Conservation (phyloP, 2,329 filamentous ascomycete species). For the Aspergillus pseudoterreus region DNA sequence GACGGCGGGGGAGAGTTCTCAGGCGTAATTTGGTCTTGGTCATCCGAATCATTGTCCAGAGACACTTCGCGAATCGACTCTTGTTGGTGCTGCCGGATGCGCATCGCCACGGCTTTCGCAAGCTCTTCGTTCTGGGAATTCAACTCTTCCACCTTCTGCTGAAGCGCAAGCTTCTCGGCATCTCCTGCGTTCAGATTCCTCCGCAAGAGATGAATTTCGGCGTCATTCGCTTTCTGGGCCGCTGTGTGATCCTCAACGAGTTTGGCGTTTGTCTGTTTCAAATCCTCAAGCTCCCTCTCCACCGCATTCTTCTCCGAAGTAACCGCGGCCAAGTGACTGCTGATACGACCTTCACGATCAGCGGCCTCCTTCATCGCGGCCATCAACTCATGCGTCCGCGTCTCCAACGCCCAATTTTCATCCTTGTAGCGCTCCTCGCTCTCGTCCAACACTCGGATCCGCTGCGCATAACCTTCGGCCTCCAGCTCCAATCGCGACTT, state of each 20-base stretch:
- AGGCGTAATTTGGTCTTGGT: slow-evolving; percentile 68
- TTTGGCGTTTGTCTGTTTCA: slow-evolving; percentile 74
- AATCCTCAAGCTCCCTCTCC: slow-evolving; percentile 86
- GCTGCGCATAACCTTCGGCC: slow-evolving; percentile 71
- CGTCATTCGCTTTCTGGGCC: slow-evolving; percentile 77
- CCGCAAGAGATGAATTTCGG: slow-evolving; percentile 79
- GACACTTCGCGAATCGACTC: slow-evolving; percentile 58
- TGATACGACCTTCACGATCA: slow-evolving; percentile 79
- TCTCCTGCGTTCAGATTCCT: slow-evolving; percentile 76
- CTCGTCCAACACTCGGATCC: slow-evolving; percentile 80
- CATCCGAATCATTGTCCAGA: slow-evolving; percentile 62
- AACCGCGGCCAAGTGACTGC: slow-evolving; percentile 64
- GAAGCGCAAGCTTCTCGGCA: slow-evolving; percentile 70
- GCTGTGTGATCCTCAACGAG: slow-evolving; percentile 76
- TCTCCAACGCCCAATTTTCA: slow-evolving; percentile 97
- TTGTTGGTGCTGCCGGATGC: slow-evolving; percentile 64
- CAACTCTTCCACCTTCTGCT: slow-evolving; percentile 83
- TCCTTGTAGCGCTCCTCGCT: slow-evolving; percentile 96
- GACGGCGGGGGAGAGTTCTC: slow-evolving; percentile 89
- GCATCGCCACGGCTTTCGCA: slow-evolving; percentile 74
- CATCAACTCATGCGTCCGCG: slow-evolving; percentile 79
- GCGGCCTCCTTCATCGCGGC: slow-evolving; percentile 69
- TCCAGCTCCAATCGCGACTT: slow-evolving; percentile 80
- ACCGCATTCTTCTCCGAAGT: slow-evolving; percentile 71
- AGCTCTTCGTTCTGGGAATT: slow-evolving; percentile 87